Evolutionary conservation across 768 basidiomycete species (phyloP).

Genomic region (Mycena albidolilacea): DNA sequence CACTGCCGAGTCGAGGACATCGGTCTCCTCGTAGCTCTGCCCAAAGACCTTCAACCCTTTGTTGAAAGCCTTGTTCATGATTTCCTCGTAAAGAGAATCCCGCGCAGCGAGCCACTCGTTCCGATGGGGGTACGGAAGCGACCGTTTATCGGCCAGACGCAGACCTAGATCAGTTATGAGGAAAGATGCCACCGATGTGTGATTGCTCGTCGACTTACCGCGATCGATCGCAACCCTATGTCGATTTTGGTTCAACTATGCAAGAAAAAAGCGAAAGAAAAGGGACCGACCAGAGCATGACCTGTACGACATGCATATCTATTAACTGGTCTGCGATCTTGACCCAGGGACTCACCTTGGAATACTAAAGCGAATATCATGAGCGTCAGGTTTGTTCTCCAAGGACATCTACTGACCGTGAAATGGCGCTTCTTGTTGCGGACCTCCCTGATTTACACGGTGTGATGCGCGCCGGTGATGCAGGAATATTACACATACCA

Average conservation of each 20-base stretch:
- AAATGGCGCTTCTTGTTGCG: slow-evolving; percentile 88
- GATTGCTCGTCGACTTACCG: slow-evolving; percentile 57
- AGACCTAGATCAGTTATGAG: slow-evolving; percentile 61
- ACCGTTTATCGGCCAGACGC: slow-evolving; percentile 94
- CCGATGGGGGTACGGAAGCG: slow-evolving; percentile 86
- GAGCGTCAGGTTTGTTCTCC: background rate
- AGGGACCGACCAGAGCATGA: slow-evolving; percentile 86
- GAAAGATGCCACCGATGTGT: background rate
- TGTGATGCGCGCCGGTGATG: slow-evolving; percentile 25
- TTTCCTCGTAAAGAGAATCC: slow-evolving; percentile 92
- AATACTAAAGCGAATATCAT: slow-evolving; percentile 65
- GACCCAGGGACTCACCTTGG: slow-evolving; percentile 67
- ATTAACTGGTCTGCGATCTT: background rate
- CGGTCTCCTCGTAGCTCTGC: slow-evolving; percentile 91
- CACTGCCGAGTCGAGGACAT: slow-evolving; percentile 88
- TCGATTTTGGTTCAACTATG: slow-evolving; percentile 16
- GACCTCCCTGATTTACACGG: slow-evolving; percentile 79
- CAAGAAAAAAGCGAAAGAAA: background rate
- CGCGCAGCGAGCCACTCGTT: slow-evolving; percentile 81
- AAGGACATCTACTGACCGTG: slow-evolving; percentile 65
- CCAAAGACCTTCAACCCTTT: slow-evolving; percentile 76
- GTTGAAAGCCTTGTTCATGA: slow-evolving; percentile 93
- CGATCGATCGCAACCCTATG: slow-evolving; percentile 94
- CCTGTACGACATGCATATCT: slow-evolving; percentile 53
- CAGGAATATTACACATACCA: slow-evolving; percentile 57